Evolutionary conservation across 2,329 filamentous ascomycete genomes (phyloP).

Genomic region (Claviceps arundinis): DNA sequence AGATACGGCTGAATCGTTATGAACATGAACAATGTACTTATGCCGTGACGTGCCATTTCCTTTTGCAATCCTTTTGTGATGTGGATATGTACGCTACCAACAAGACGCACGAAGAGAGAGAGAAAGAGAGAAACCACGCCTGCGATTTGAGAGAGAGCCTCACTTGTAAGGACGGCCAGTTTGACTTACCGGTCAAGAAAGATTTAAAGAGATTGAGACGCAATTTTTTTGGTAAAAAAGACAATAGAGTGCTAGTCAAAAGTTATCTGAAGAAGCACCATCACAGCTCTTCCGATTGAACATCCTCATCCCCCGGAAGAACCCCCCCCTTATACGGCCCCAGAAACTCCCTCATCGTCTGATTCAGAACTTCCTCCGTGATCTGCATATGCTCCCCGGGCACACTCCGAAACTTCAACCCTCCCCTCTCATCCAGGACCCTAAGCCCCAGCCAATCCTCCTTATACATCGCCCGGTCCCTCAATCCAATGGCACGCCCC

Average conservation of each 20-base stretch:
- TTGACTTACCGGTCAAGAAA: too few relatives aligned
- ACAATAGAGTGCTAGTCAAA: too few relatives aligned
- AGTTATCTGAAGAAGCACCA: too few relatives aligned
- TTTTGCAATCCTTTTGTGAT: too few relatives aligned
- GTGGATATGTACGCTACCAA: too few relatives aligned
- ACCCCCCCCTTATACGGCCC: slow-evolving; percentile 35
- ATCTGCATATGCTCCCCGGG: slow-evolving; percentile 78
- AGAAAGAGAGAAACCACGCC: too few relatives aligned
- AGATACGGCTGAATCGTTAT: background rate
- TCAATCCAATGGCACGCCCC: slow-evolving; percentile 47
- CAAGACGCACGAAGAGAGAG: too few relatives aligned
- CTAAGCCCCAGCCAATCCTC: slow-evolving; percentile 91
- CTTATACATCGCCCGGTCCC: slow-evolving; percentile 59
- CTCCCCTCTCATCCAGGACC: slow-evolving; percentile 64
- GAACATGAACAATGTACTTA: background rate
- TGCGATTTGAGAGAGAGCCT: too few relatives aligned
- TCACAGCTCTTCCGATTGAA: slow-evolving; percentile 25
- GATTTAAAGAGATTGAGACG: too few relatives aligned
- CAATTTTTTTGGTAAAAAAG: too few relatives aligned
- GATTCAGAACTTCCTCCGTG: slow-evolving; percentile 48
- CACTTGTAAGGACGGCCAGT: too few relatives aligned
- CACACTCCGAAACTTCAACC: slow-evolving; percentile 58
- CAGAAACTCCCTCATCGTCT: slow-evolving; percentile 55
- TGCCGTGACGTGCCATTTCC: background rate
- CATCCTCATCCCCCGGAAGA: slow-evolving; percentile 7